Conservation (phyloP, 345 rosid species). For the Eucalyptus marginata region DNA sequence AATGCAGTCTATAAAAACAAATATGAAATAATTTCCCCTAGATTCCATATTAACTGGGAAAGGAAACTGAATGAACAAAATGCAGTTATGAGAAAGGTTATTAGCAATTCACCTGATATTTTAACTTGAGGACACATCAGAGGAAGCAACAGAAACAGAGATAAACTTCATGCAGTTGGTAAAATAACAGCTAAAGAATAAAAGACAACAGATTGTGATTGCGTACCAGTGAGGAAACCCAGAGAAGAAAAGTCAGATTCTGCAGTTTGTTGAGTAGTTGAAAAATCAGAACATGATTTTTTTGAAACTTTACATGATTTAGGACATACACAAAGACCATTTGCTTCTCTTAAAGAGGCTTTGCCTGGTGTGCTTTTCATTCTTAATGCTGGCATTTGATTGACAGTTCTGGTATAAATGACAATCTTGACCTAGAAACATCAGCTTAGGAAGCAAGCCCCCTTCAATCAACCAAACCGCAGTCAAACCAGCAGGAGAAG, state of each 20-base stretch:
- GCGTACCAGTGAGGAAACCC: neutral
- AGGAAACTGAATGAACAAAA: neutral
- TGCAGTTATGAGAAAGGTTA: neutral
- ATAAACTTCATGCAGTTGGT: neutral
- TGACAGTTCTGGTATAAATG: constrained; percentile 7
- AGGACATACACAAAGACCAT: constrained; percentile 36
- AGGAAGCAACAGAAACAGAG: neutral
- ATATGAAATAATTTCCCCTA: neutral
- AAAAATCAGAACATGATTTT: constrained; percentile 19
- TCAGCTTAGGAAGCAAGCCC: constrained; percentile 13
- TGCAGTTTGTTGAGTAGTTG: constrained; percentile 12
- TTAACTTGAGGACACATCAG: neutral
- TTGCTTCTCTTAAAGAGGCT: constrained; percentile 30
- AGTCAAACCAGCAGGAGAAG: constrained; percentile 17
- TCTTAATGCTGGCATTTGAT: constrained; percentile 69
- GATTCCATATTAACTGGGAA: neutral
- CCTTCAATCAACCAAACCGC: constrained; percentile 2
- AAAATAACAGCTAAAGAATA: neutral
- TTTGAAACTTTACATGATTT: constrained; percentile 45
- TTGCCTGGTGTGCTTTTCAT: constrained; percentile 44
- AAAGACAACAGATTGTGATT: neutral
- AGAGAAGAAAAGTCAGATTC: constrained; percentile 10
- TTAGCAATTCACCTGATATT: neutral
- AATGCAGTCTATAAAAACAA: neutral
- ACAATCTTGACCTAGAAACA: constrained; percentile 31